Evolutionary conservation across 2,329 filamentous ascomycete genomes (phyloP), one percentile per base, ranked within the genome.

Genomic region (Fusarium sp.): DNA sequence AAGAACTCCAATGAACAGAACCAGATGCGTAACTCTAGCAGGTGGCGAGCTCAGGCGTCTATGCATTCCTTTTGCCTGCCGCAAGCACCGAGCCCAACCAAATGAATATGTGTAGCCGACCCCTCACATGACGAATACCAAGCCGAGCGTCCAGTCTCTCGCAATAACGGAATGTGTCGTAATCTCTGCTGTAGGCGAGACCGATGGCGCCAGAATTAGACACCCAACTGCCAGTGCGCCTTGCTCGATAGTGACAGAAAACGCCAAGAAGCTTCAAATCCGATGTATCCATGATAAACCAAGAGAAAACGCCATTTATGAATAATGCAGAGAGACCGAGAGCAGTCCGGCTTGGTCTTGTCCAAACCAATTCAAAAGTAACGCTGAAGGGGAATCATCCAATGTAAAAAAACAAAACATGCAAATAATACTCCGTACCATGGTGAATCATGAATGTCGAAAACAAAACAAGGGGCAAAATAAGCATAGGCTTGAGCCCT

Each of bases 301-400:
- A 11, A 40, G 63, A 43, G 50, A 69, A 60, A 60, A 74, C 70
- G 63, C 68, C 64, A 25, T 66, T 47, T 66, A 54, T 68, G 50
- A 66, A 37, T 25, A 30, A 74, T 67, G 64, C 66, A 66, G 45
- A 43, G 61, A 37, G 40, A 68, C 17, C 30, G 33, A 38, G 54
- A 57, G 64, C 57, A 58, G 20, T 22, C 63, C 59, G 52, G 58
- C 57, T 35, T 52, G 20, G 27, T n/a, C 40, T 10, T 61, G 63
- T 52, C 15, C 40, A 30, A 20, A 62, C 58, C 58, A 57, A 38
- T 43, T 59, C 37, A 64, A 50, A 50, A 50, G 22, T 17, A 50
- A 50, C 45, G 45, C 22, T 50, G 45, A 50, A 50, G 66, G 73
- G 76, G 72, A 75, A 78, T 78, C 70, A 71, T 74, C 25, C 45